Conservation (phyloP, 345 rosid species). For the Eucalyptus guilfoylei region DNA sequence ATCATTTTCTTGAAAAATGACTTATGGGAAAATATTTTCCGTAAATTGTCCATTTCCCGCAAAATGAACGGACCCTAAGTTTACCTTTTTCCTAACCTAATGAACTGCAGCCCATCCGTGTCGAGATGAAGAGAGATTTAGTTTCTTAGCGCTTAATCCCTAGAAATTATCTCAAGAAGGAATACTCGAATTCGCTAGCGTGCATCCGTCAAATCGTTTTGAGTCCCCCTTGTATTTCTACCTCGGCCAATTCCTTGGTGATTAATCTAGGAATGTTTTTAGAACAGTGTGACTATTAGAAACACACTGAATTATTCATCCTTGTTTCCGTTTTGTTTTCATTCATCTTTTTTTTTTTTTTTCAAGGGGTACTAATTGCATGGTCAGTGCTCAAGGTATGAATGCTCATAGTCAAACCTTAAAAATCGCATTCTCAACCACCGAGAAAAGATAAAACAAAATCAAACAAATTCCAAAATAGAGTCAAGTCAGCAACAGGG, state of each 20-base stretch:
- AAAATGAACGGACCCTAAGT: rapidly evolving
- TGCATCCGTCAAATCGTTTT: rapidly evolving
- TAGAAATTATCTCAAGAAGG: background rate
- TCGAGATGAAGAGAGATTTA: background rate
- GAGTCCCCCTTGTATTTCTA: background rate
- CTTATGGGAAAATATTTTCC: rapidly evolving
- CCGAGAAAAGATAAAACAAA: background rate
- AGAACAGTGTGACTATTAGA: background rate
- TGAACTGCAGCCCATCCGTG: rapidly evolving
- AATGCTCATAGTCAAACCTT: background rate
- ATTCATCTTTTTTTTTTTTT: background rate
- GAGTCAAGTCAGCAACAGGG: background rate
- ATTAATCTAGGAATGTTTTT: background rate
- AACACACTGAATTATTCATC: background rate
- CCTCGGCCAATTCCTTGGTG: background rate
- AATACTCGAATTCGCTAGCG: background rate
- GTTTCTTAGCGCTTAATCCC: background rate
- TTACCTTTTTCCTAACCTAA: rapidly evolving
- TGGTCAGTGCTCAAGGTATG: background rate
- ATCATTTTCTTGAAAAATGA: too few species aligned
- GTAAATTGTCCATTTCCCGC: rapidly evolving
- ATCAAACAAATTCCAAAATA: background rate
- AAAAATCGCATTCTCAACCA: background rate
- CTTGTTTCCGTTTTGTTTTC: background rate
- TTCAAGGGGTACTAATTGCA: background rate